Conservation (phyloP, 2,329 filamentous ascomycete genomes). For the Colletotrichum eremochloae region DNA sequence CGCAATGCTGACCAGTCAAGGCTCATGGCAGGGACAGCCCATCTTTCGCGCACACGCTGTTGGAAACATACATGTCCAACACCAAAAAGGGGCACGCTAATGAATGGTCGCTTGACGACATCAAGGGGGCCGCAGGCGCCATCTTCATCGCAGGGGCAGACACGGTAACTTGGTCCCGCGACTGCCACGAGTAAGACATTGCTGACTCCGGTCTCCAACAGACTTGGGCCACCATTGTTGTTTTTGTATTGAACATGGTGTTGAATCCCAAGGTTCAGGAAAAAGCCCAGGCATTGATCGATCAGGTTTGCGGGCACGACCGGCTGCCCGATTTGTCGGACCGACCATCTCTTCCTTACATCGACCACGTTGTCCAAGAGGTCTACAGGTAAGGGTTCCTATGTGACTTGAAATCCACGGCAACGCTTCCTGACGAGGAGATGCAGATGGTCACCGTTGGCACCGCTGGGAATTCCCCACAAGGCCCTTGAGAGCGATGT, state of each 20-base stretch:
- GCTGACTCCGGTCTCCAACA: conserved; percentile 53
- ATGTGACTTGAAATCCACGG: background rate
- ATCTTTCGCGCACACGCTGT: conserved; percentile 38
- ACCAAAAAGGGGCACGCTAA: conserved; percentile 28
- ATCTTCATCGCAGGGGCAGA: conserved; percentile 63
- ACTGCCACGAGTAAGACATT: conserved; percentile 14
- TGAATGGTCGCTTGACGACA: conserved; percentile 53
- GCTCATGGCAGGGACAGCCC: conserved; percentile 38
- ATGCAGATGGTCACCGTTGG: conserved; percentile 58
- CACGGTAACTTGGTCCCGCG: conserved; percentile 50
- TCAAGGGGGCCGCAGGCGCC: conserved; percentile 62
- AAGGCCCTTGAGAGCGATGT: conserved; percentile 66
- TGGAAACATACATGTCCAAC: conserved; percentile 37
- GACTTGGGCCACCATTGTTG: conserved; percentile 41
- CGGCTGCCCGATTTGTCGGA: conserved; percentile 63
- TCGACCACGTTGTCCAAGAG: conserved; percentile 57
- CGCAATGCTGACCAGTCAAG: conserved; percentile 37
- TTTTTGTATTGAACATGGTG: conserved; percentile 42
- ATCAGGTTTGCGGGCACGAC: conserved; percentile 59
- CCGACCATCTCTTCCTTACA: conserved; percentile 56
- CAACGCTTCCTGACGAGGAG: conserved; percentile 12
- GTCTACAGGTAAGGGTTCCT: conserved; percentile 44
- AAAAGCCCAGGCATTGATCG: conserved; percentile 61
- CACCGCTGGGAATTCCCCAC: conserved; percentile 67
- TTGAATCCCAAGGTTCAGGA: conserved; percentile 57